phyloP scores from a whole-genome alignment of 306 rosid genomes.

The Phaseolus lunatus region DNA sequence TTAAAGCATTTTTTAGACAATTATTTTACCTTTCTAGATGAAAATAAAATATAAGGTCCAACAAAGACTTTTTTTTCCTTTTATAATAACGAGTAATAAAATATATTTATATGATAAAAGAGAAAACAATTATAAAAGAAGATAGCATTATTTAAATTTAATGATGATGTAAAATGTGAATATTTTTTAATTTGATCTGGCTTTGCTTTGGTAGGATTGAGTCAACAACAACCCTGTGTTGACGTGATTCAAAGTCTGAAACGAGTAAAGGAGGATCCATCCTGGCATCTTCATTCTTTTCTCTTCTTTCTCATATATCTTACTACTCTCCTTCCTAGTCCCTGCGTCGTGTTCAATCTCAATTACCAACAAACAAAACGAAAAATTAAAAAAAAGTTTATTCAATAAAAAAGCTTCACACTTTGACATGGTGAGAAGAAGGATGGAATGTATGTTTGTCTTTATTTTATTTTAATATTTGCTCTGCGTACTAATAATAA shows the following conservation, averaged over 20 bases:
- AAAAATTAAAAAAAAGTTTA: too few species aligned
- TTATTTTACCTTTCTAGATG: too few species aligned
- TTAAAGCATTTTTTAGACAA: too few species aligned
- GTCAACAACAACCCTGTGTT: neutral
- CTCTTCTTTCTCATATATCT: neutral
- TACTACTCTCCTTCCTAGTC: neutral
- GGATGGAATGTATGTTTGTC: conserved; percentile 32
- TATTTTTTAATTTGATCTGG: neutral
- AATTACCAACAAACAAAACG: neutral
- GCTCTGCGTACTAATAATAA: neutral
- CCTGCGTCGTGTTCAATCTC: neutral
- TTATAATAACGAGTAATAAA: too few species aligned
- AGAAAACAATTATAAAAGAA: too few species aligned
- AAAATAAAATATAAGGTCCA: too few species aligned
- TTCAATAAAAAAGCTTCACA: neutral
- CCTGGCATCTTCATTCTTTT: neutral
- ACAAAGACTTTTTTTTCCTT: too few species aligned
- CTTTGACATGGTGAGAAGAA: conserved; percentile 2
- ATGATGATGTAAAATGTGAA: neutral
- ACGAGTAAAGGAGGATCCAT: neutral
- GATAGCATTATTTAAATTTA: too few species aligned
- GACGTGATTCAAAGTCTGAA: neutral
- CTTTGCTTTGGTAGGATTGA: neutral
- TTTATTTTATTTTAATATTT: neutral
- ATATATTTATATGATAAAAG: too few species aligned